A percentile compares a stretch with the other conserved stretches of the same genome.
These are phyloP conservation scores for Neonectria hederae DNA, from an alignment of 2,329 filamentous ascomycete species.

Conservation along the genomic window DNA sequence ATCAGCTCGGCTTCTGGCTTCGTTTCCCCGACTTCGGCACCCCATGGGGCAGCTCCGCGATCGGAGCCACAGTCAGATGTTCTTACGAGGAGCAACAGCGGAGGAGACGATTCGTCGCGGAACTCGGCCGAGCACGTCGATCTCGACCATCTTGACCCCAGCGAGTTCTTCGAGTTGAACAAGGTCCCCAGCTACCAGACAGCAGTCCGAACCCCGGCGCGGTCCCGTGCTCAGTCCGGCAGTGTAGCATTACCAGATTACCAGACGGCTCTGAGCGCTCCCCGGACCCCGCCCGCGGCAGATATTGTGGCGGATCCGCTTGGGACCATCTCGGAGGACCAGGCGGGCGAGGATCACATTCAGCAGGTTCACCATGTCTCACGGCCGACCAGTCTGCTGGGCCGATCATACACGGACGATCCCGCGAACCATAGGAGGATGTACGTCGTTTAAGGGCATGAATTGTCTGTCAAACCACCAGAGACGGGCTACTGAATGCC, in stretches of 20 bases:
- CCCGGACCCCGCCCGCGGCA: constrained; percentile 56
- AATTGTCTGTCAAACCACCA: constrained; percentile 11
- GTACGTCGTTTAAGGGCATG: constrained; percentile 32
- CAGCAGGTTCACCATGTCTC: constrained; percentile 38
- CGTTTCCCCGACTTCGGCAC: constrained; percentile 54
- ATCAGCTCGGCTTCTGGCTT: constrained; percentile 55
- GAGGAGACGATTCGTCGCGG: constrained; percentile 60
- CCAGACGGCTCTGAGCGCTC: constrained; percentile 65
- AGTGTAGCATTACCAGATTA: constrained; percentile 72
- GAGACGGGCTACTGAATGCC: constrained; percentile 15
- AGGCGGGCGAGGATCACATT: constrained; percentile 37
- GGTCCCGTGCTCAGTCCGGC: constrained; percentile 59
- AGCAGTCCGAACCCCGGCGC: constrained; percentile 72
- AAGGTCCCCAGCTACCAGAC: constrained; percentile 83
- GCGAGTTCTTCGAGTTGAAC: constrained; percentile 71
- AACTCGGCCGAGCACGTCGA: constrained; percentile 67
- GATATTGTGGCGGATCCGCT: constrained; percentile 45
- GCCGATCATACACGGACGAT: constrained; percentile 41
- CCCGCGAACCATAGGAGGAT: constrained; percentile 33
- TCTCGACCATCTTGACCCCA: constrained; percentile 64
- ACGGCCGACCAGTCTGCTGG: constrained; percentile 38
- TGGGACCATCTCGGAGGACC: constrained; percentile 46
- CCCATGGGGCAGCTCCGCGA: constrained; percentile 48
- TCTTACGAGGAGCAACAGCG: constrained; percentile 64
- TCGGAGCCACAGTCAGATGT: constrained; percentile 56